Conservation (phyloP, 352 stramenopile genomes). For the Peronosclerospora sorghi region DNA sequence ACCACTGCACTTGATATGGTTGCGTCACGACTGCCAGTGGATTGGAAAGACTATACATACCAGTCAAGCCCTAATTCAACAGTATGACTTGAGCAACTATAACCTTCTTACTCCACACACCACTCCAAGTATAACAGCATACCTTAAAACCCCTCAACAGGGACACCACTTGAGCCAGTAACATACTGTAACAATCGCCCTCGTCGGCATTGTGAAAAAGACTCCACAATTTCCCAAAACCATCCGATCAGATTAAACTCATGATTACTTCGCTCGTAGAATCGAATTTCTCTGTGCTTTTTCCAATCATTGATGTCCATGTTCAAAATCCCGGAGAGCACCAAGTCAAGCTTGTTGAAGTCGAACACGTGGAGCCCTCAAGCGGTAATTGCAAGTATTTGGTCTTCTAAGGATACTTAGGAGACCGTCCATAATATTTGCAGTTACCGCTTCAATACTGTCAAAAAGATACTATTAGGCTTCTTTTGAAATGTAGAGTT, state of each 20-base stretch:
- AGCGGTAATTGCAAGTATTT: no score
- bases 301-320: slow-evolving; percentile 87
- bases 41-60: slow-evolving; percentile 47
- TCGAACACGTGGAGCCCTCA: slow-evolving; percentile 94
- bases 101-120: not conserved
- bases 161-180: slow-evolving; percentile 70
- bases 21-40: slow-evolving; percentile 19
- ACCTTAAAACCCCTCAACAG: slow-evolving; percentile 74
- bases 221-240: slow-evolving; percentile 74
- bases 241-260: slow-evolving; percentile 46
- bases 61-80: slow-evolving; percentile 41
- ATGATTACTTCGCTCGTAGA: slow-evolving; percentile 19
- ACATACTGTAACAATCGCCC: slow-evolving; percentile 74
- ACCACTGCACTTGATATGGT: slow-evolving; percentile 13
- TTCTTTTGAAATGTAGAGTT: slow-evolving; percentile 86
- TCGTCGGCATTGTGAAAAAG: slow-evolving; percentile 44
- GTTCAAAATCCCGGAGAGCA: slow-evolving; percentile 52
- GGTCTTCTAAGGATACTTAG: slow-evolving; percentile 93
- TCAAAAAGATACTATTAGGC: slow-evolving; percentile 94
- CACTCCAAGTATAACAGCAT: not conserved
- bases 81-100: not conserved
- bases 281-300: slow-evolving; percentile 52
- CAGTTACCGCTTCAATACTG: slow-evolving; percentile 83
- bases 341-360: slow-evolving; percentile 92
- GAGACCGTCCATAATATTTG: slow-evolving; percentile 75